A percentile compares a stretch with the other conserved stretches of the same genome.
Evolutionary conservation across 805 yeast species (phyloP).

Genomic region (Candida ipomoeae): DNA sequence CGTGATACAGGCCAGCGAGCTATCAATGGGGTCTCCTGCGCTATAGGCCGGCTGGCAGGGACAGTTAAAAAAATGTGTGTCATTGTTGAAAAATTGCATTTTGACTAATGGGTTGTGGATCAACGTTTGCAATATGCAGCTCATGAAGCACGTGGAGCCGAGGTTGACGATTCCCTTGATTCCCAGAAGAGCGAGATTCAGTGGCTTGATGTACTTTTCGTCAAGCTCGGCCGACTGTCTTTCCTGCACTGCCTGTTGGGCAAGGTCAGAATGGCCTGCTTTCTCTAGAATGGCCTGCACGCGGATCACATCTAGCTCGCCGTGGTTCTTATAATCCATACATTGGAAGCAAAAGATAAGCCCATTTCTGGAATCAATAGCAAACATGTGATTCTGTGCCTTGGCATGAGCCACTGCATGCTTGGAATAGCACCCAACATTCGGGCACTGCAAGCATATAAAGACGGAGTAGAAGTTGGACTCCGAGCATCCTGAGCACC

Average conservation of each 20-base stretch:
- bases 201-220: constrained; percentile 32
- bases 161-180: constrained; percentile 84
- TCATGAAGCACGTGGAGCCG: constrained; percentile 98
- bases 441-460: constrained; percentile 72
- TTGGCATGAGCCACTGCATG: constrained; percentile 34
- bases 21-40: constrained; percentile 23
- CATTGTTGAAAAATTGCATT: constrained; percentile 65
- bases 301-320: constrained; percentile 52
- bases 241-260: constrained; percentile 4
- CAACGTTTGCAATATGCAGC: constrained; percentile 83
- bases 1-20: constrained; percentile 57
- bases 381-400: constrained; percentile 33
- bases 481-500: constrained; percentile 49
- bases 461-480: constrained; percentile 45
- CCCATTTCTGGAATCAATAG: constrained; percentile 63
- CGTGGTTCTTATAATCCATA: constrained; percentile 63
- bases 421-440: constrained; percentile 59
- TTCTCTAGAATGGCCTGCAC: constrained; percentile 11
- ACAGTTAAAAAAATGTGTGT: constrained; percentile 60
- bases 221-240: constrained; percentile 3
- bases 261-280: background rate
- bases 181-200: constrained; percentile 63
- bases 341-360: constrained; percentile 78
- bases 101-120: constrained; percentile 88
- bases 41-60: constrained; percentile 26